Base-by-base conservation (phyloP, 2,329 filamentous ascomycete genomes). In the Trichoderma oligosporum region DNA sequence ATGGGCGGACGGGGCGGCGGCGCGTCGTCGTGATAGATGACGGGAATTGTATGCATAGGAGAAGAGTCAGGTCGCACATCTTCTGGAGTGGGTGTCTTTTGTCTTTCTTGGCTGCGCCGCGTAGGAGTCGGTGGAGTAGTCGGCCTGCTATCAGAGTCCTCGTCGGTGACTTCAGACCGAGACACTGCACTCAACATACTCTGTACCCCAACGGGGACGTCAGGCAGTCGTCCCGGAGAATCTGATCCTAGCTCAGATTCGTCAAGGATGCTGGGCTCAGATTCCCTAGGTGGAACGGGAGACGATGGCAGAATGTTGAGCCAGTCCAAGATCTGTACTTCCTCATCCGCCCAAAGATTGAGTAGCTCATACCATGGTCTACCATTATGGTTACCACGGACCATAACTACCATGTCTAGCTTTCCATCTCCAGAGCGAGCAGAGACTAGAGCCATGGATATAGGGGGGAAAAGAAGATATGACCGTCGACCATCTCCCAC, bases 401-500 rank as follows among this genome's bases (percentile, higher is more conserved):
- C 81, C 92, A 97, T 97, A 59, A 96, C 76, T 7, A 96, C 81
- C 60, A 97, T 80, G 63, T 95, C 86, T 25, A 84, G 82, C 52
- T 82, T 78, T 35, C 75, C 70, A 35, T 91, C 86, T 11, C 91
- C 91, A 59, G 80, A 84, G 36, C 93, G 85, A 48, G 91, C 90
- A 11, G 94, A 97, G 18, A 96, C 81, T 60, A 83, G 81, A 33
- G 80, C 78, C 61, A 84, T 79, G 16, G 86, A 79, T n/a, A 97
- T 79, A 1, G 94, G 93, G n/a, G 92, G 88, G 66, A 99, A 96
- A 0, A 99, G 80, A 4, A 99, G 81, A 85, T 91, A 97, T 25
- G 78, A 76, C 53, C 85, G 83, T 12, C 87, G 85, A 5, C 82
- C 80, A 52, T 83, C 82, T 42, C 91, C 91, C n/a, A 91, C 84